Conservation (phyloP, 192 early-diverging fungal species). For the Funneliformis mosseae region DNA sequence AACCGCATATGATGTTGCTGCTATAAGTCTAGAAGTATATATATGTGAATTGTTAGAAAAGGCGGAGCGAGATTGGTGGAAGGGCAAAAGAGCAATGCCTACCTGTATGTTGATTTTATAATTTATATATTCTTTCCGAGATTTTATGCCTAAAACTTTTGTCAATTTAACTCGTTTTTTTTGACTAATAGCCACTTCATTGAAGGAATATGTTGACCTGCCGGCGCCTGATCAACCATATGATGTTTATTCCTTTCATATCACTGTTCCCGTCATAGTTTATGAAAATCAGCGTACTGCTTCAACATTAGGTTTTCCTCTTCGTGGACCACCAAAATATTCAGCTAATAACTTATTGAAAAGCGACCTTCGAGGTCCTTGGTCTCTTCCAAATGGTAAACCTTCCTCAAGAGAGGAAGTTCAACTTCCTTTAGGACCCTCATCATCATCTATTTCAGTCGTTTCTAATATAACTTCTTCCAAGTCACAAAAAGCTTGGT, state of each 20-base stretch:
- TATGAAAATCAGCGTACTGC: constrained; percentile 72
- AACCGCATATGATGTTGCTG: constrained; percentile 76
- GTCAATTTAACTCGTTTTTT: not conserved
- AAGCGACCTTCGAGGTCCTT: constrained; percentile 61
- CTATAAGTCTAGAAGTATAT: constrained; percentile 63
- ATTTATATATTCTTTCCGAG: not conserved
- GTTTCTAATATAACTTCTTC: constrained; percentile 32
- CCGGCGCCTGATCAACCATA: constrained; percentile 41
- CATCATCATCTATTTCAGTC: constrained; percentile 25
- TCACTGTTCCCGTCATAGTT: constrained; percentile 59
- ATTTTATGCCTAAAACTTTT: not conserved
- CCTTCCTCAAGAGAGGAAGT: constrained; percentile 56
- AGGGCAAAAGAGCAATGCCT: constrained; percentile 28
- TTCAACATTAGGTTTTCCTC: constrained; percentile 46
- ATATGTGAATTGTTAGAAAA: constrained; percentile 68
- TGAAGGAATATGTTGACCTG: constrained; percentile 20
- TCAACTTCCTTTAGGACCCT: constrained; percentile 44
- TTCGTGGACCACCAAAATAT: constrained; percentile 56
- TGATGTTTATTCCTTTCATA: constrained; percentile 54
- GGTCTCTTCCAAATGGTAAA: constrained; percentile 59
- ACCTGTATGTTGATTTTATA: constrained; percentile 20
- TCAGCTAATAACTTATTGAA: constrained; percentile 49
- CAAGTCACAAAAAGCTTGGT: constrained; percentile 55
- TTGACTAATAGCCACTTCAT: not conserved
- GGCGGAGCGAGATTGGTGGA: constrained; percentile 58